Evolutionary conservation across 2,329 filamentous ascomycete genomes (phyloP).

Genomic region (Aspergillus caelatus): DNA sequence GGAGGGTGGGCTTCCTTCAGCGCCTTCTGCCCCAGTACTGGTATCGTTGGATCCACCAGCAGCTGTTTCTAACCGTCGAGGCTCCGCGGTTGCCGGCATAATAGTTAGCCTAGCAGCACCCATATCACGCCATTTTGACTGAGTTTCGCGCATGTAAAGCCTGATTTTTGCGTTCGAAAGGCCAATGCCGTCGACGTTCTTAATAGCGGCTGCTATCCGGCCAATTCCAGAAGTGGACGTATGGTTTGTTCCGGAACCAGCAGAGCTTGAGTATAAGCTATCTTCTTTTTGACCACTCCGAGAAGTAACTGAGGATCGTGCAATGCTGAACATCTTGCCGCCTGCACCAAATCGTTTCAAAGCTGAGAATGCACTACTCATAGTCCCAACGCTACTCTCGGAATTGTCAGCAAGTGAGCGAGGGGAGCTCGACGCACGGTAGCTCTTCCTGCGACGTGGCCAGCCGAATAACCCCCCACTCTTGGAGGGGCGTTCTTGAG

Average conservation of each 20-base stretch:
- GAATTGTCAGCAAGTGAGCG: slow-evolving; percentile 64
- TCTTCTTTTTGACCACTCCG: slow-evolving; percentile 52
- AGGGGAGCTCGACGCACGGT: slow-evolving; percentile 59
- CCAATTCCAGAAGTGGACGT: slow-evolving; percentile 62
- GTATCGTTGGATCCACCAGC: slow-evolving; percentile 56
- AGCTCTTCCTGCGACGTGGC: slow-evolving; percentile 56
- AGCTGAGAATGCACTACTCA: slow-evolving; percentile 76
- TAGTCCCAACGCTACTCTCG: slow-evolving; percentile 73
- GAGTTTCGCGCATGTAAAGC: slow-evolving; percentile 75
- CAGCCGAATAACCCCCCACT: slow-evolving; percentile 52
- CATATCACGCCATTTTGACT: slow-evolving; percentile 87
- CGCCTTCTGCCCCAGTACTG: slow-evolving; percentile 23
- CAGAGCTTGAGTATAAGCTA: slow-evolving; percentile 64
- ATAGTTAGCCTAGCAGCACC: slow-evolving; percentile 84
- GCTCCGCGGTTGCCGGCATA: slow-evolving; percentile 57
- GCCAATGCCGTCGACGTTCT: slow-evolving; percentile 65
- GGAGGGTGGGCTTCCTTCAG: slow-evolving; percentile 30
- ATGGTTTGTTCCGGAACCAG: slow-evolving; percentile 49
- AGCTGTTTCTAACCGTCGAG: slow-evolving; percentile 36
- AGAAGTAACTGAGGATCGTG: slow-evolving; percentile 71
- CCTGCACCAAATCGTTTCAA: slow-evolving; percentile 74
- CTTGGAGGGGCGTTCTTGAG: slow-evolving; percentile 50
- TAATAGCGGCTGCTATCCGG: slow-evolving; percentile 50
- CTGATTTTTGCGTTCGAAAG: slow-evolving; percentile 75
- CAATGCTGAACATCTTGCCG: slow-evolving; percentile 78